phyloP scores from a whole-genome alignment of 106 monocot species.

The Dendrobium chrysotoxum region DNA sequence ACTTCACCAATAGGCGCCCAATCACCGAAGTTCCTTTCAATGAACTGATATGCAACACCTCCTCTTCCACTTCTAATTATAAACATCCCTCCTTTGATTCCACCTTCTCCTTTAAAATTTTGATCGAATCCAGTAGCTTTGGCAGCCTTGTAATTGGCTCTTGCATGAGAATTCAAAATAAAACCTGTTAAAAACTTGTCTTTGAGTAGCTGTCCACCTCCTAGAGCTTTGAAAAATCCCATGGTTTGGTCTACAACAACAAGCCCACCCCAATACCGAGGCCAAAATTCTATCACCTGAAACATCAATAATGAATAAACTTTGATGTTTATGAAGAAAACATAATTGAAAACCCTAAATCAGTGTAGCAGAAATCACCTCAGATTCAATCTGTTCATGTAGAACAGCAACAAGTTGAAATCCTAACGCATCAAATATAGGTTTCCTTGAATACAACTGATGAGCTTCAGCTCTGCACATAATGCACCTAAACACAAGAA shows the following conservation, averaged over 20 bases:
- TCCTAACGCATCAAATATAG: conserved; percentile 34
- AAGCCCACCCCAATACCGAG: conserved; percentile 36
- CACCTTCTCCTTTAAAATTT: conserved; percentile 23
- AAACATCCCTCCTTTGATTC: conserved; percentile 32
- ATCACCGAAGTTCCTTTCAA: conserved; percentile 48
- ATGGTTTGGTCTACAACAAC: conserved; percentile 27
- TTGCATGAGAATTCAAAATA: conserved; percentile 26
- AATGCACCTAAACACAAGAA: conserved; percentile 19
- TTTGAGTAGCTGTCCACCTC: conserved; percentile 33
- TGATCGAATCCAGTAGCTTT: conserved; percentile 22
- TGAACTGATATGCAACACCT: conserved; percentile 43
- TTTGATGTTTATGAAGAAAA: background rate
- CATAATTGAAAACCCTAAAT: background rate
- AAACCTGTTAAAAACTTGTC: conserved; percentile 31
- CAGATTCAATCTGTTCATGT: conserved; percentile 32
- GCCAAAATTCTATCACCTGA: conserved; percentile 46
- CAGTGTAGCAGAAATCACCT: conserved; percentile 15
- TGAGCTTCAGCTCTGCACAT: conserved; percentile 48
- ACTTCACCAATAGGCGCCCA: conserved; percentile 48
- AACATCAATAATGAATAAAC: background rate
- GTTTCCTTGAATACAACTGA: conserved; percentile 36
- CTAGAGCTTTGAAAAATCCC: conserved; percentile 44
- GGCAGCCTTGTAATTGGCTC: conserved; percentile 24
- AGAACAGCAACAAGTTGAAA: conserved; percentile 35
- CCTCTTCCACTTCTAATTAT: conserved; percentile 25